Conservation (phyloP, 2,329 filamentous ascomycete genomes). For the Cladosporium sp. region DNA sequence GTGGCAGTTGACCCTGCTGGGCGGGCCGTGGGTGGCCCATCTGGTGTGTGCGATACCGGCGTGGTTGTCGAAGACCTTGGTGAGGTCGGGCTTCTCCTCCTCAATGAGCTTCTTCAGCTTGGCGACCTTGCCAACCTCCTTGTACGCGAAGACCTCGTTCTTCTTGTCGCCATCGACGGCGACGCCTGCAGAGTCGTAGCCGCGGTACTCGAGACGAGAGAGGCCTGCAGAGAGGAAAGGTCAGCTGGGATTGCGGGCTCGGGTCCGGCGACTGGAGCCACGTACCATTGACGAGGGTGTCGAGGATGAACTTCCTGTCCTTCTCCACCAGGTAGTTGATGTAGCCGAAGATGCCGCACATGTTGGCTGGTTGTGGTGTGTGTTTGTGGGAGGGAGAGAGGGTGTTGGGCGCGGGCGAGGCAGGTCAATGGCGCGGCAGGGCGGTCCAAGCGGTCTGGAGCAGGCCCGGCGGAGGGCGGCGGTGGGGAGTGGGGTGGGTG, state of each 20-base stretch:
- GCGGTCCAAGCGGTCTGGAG: slow-evolving; percentile 2
- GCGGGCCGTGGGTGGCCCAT: slow-evolving; percentile 96
- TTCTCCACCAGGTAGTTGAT: slow-evolving; percentile 99
- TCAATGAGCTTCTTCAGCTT: slow-evolving; percentile 93
- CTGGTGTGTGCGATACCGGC: slow-evolving; percentile 97
- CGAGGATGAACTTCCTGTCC: slow-evolving; percentile 91
- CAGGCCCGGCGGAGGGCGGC: neutral
- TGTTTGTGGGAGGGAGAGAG: neutral
- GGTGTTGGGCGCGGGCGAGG: neutral
- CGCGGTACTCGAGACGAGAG: slow-evolving; percentile 93
- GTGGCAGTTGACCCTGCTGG: slow-evolving; percentile 93
- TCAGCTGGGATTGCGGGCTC: slow-evolving; percentile 14
- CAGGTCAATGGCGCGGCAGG: neutral
- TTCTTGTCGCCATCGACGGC: slow-evolving; percentile 98
- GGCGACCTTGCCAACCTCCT: slow-evolving; percentile 98
- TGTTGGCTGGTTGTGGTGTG: slow-evolving; percentile 2
- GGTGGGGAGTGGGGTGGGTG: neutral
- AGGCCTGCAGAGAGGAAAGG: slow-evolving; percentile 56
- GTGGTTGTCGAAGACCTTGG: slow-evolving; percentile 95
- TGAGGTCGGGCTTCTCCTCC: slow-evolving; percentile 72
- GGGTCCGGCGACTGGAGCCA: slow-evolving; percentile 16
- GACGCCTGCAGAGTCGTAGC: slow-evolving; percentile 95
- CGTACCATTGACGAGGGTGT: slow-evolving; percentile 92
- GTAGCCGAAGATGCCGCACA: slow-evolving; percentile 82
- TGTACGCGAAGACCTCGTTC: slow-evolving; percentile 94